A percentile compares a stretch with the other conserved stretches of the same genome.
These are phyloP conservation scores for Lycium barbarum DNA, from an alignment of 257 asterid genomes.

Conservation along the genomic window DNA sequence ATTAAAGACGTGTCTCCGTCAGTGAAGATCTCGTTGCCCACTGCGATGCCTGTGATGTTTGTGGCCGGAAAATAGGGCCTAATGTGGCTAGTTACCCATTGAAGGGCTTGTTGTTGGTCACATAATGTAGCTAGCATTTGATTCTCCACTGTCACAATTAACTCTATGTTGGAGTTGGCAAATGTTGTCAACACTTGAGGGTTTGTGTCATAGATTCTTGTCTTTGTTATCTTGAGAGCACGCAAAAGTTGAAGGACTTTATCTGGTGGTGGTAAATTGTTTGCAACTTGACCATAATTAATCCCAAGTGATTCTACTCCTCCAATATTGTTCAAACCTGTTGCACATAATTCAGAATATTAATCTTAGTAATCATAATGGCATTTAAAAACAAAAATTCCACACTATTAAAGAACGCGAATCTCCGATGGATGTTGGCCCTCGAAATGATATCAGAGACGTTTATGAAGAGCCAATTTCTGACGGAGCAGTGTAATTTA, in stretches of 20 bases:
- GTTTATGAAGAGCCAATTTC: background rate
- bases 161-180: slow-evolving; percentile 68
- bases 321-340: slow-evolving; percentile 45
- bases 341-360: background rate
- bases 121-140: slow-evolving; percentile 51
- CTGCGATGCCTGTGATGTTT: slow-evolving; percentile 78
- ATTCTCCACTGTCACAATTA: slow-evolving; percentile 81
- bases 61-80: slow-evolving; percentile 75
- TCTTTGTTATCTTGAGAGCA: slow-evolving; percentile 61
- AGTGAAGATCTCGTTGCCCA: slow-evolving; percentile 81
- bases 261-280: slow-evolving; percentile 78
- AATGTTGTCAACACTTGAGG: slow-evolving; percentile 68
- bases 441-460: too few relatives aligned
- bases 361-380: background rate
- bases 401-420: background rate
- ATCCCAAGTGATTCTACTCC: slow-evolving; percentile 70
- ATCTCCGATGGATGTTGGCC: background rate
- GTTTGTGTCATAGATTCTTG: slow-evolving; percentile 89
- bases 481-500: background rate
- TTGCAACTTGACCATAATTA: slow-evolving; percentile 85
- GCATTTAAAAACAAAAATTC: background rate
- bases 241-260: slow-evolving; percentile 64
- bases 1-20: slow-evolving; percentile 65
- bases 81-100: slow-evolving; percentile 72
- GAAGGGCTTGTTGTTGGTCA: slow-evolving; percentile 64